Evolutionary conservation across 306 rosid genomes (phyloP).

Genomic region (Prunus padus): DNA sequence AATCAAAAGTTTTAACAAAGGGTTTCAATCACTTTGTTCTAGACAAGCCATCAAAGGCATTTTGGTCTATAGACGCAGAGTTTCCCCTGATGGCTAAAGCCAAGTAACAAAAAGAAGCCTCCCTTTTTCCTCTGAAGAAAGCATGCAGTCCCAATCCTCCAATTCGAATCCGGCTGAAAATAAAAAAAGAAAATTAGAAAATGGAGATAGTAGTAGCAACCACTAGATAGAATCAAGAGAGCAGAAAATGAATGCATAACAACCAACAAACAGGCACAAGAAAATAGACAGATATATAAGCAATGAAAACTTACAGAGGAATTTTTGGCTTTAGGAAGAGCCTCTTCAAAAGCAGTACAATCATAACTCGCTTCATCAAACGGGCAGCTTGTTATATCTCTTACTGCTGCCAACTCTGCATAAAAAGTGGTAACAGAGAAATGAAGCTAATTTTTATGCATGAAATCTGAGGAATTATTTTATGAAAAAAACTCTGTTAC

Average conservation of each 20-base stretch:
- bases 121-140: background rate
- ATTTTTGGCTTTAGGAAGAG: slow-evolving; percentile 38
- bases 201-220: background rate
- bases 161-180: background rate
- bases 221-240: no score
- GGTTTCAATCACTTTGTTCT: no score
- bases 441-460: background rate
- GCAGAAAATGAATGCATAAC: no score
- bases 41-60: no score
- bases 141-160: background rate
- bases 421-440: background rate
- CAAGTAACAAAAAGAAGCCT: no score
- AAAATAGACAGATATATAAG: background rate
- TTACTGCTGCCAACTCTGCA: background rate
- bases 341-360: slow-evolving; percentile 46
- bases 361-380: slow-evolving; percentile 16
- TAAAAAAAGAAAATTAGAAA: background rate
- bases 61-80: no score
- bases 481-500: background rate
- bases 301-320: background rate
- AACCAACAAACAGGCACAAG: no score
- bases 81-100: no score
- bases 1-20: no score
- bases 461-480: no score
- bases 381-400: no score